phyloP scores from a whole-genome alignment of 164 flowering plant species.

The Nelumbo lutea region DNA sequence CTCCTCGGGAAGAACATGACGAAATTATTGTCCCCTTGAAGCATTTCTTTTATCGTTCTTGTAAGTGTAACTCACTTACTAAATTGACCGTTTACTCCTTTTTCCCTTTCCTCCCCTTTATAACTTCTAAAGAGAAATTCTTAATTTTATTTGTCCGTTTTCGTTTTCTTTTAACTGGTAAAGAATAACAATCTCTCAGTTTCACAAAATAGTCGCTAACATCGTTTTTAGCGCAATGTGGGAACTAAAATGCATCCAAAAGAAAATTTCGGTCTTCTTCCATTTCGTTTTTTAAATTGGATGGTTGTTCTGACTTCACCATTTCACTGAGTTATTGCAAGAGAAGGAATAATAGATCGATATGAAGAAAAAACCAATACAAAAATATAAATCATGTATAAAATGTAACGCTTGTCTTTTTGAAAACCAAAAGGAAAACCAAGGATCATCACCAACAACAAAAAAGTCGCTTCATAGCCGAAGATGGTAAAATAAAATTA shows the following conservation, averaged over 20 bases:
- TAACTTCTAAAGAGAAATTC: background rate
- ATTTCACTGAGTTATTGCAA: background rate
- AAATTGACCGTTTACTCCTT: no score
- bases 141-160: background rate
- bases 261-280: background rate
- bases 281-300: no score
- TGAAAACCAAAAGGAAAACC: background rate
- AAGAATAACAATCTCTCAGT: background rate
- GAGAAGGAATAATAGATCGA: background rate
- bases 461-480: constrained; percentile 1
- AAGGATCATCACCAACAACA: background rate
- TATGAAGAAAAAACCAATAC: background rate
- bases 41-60: no score
- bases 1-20: no score
- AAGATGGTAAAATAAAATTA: background rate
- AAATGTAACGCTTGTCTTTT: background rate
- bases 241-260: background rate
- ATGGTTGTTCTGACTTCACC: no score
- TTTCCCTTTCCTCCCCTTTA: background rate
- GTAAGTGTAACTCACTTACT: no score
- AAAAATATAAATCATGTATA: background rate
- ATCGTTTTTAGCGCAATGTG: background rate
- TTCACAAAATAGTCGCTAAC: background rate
- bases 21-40: no score
- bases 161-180: background rate